Evolutionary conservation across 2,329 filamentous ascomycete species (phyloP).

Genomic region (Teratosphaeria pseudoeucalypti): DNA sequence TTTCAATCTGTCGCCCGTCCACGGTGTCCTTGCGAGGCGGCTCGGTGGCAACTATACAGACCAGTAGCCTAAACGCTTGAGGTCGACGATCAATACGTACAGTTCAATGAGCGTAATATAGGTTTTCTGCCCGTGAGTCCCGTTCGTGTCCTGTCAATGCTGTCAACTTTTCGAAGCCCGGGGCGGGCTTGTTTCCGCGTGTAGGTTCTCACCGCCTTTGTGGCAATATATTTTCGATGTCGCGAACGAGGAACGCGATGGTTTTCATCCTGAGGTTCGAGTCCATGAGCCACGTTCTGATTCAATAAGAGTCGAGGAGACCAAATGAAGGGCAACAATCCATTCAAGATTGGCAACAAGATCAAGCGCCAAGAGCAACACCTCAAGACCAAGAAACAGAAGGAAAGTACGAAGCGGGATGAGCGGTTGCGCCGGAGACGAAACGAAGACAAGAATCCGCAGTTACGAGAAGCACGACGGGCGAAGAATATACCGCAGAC

Average conservation of each 20-base stretch:
- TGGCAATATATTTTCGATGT: neutral
- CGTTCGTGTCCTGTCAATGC: neutral
- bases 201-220: neutral
- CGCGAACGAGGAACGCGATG: neutral
- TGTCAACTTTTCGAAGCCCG: neutral
- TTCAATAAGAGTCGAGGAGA: neutral
- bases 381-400: slow-evolving; percentile 67
- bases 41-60: neutral
- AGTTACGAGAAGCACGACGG: slow-evolving; percentile 60
- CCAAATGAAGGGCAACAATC: neutral
- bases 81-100: neutral
- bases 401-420: slow-evolving; percentile 64
- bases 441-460: slow-evolving; percentile 75
- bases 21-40: neutral
- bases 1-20: neutral
- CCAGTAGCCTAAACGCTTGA: neutral
- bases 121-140: neutral
- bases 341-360: slow-evolving; percentile 42
- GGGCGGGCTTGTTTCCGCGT: neutral
- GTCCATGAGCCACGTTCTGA: neutral
- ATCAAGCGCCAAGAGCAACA: slow-evolving; percentile 66
- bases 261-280: neutral
- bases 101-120: neutral
- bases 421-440: slow-evolving; percentile 68
- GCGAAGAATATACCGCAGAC: slow-evolving; percentile 70